Conservation (phyloP, 495 filamentous ascomycete genomes). For the Penicillium angulare region DNA sequence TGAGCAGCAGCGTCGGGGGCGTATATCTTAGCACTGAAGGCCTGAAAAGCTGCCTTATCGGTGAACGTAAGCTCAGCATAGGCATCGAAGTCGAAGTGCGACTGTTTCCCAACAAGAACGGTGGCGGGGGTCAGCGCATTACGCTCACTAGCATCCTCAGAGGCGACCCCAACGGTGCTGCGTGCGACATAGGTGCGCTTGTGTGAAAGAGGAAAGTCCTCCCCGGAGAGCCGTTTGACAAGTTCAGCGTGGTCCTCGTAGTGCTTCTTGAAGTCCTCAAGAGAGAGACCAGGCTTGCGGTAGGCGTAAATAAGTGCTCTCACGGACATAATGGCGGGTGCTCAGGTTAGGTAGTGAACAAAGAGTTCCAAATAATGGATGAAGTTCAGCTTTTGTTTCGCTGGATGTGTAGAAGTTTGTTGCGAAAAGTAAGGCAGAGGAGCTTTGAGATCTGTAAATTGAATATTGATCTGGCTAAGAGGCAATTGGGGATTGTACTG, state of each 20-base stretch:
- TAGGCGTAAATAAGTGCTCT: slow-evolving; percentile 17
- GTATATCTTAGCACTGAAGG: slow-evolving; percentile 24
- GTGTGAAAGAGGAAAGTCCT: not conserved
- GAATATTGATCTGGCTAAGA: too few species aligned
- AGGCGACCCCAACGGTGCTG: slow-evolving; percentile 4
- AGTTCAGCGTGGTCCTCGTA: slow-evolving; percentile 8
- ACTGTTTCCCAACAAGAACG: slow-evolving; percentile 29
- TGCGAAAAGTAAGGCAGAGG: too few species aligned
- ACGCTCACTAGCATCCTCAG: slow-evolving; percentile 10
- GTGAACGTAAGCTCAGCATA: slow-evolving; percentile 33
- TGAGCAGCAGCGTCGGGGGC: slow-evolving; percentile 19
- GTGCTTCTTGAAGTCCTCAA: slow-evolving; percentile 16
- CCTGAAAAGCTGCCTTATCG: slow-evolving; percentile 28
- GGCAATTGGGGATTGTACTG: too few species aligned
- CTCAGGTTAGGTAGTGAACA: too few species aligned
- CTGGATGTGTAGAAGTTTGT: too few species aligned
- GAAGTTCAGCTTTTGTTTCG: too few species aligned
- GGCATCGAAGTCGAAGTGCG: slow-evolving; percentile 39
- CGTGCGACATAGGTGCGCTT: slow-evolving; percentile 8
- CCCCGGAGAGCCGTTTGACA: not conserved
- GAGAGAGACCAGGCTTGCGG: slow-evolving; percentile 19
- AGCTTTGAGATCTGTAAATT: too few species aligned
- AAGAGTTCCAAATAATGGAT: too few species aligned
- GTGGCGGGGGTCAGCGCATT: slow-evolving; percentile 28
- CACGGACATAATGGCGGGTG: slow-evolving; percentile 12